phyloP scores from a whole-genome alignment of 192 early-diverging fungal species.

The Coemansia aciculifera region DNA sequence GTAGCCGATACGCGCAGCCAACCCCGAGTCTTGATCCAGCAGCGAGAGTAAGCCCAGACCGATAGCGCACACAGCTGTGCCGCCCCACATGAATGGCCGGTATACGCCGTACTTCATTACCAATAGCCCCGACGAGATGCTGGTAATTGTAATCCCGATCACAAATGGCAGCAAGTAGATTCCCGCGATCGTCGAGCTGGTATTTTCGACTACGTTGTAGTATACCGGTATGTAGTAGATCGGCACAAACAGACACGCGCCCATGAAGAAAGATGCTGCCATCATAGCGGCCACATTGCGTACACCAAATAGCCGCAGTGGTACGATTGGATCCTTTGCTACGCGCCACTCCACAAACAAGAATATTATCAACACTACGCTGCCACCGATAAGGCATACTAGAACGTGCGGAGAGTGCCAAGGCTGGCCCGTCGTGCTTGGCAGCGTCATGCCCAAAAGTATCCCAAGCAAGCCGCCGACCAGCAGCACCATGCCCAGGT shows the following conservation, averaged over 20 bases:
- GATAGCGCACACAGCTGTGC: slow-evolving; percentile 63
- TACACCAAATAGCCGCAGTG: slow-evolving; percentile 60
- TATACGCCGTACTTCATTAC: slow-evolving; percentile 63
- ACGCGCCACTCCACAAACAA: slow-evolving; percentile 56
- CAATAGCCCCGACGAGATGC: slow-evolving; percentile 68
- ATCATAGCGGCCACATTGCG: slow-evolving; percentile 60
- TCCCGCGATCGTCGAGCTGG: slow-evolving; percentile 59
- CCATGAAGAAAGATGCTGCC: slow-evolving; percentile 59
- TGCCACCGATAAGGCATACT: slow-evolving; percentile 53
- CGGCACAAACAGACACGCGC: slow-evolving; percentile 62
- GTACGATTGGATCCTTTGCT: slow-evolving; percentile 68
- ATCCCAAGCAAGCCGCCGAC: slow-evolving; percentile 60
- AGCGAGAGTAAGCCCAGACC: slow-evolving; percentile 67
- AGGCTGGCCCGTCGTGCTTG: slow-evolving; percentile 60
- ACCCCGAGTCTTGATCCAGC: slow-evolving; percentile 48
- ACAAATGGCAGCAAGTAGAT: slow-evolving; percentile 64
- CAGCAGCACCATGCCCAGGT: slow-evolving; percentile 61
- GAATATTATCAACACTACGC: slow-evolving; percentile 57
- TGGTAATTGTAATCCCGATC: slow-evolving; percentile 58
- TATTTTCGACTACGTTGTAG: slow-evolving; percentile 63
- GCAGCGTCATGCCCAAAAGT: slow-evolving; percentile 71
- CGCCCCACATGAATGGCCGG: slow-evolving; percentile 70
- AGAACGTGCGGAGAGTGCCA: slow-evolving; percentile 72
- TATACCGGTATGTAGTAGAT: slow-evolving; percentile 69
- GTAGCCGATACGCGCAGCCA: slow-evolving; percentile 62